Conservation (phyloP, 169 alveolate species). For the Theileria annulata region DNA sequence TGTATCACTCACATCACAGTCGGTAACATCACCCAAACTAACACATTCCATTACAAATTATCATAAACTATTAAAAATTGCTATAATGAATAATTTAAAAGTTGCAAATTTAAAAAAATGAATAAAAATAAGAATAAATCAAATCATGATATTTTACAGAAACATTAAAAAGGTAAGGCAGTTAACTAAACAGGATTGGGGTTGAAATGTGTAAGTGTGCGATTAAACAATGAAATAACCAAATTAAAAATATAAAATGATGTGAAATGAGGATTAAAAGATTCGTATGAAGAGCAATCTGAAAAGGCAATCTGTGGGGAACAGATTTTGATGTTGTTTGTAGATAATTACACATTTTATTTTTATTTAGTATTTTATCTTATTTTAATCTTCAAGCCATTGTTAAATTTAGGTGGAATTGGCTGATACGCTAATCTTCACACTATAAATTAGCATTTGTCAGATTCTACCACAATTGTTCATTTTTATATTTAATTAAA, state of each 20-base stretch:
- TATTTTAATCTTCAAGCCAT: neutral
- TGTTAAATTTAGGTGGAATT: neutral
- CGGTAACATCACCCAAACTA: neutral
- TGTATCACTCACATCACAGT: neutral
- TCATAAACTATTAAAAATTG: neutral
- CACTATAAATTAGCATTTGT: neutral
- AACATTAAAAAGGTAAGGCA: no score
- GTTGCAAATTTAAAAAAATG: no score
- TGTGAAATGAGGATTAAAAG: neutral
- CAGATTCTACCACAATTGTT: conserved; percentile 4
- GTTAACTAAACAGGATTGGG: neutral
- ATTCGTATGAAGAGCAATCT: neutral
- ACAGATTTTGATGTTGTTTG: conserved; percentile 10
- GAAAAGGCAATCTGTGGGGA: conserved; percentile 3
- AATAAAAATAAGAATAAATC: no score
- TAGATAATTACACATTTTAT: conserved; percentile 3
- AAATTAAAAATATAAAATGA: no score
- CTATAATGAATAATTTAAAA: neutral
- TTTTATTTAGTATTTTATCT: neutral
- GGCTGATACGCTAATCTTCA: neutral
- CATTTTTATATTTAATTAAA: neutral
- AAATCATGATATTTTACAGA: neutral
- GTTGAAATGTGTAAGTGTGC: neutral
- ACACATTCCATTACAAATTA: neutral
- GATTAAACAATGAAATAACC: neutral